These are phyloP conservation scores for Rosellinia necatrix DNA, from an alignment of 2,329 filamentous ascomycete species.

Conservation along the genomic window DNA sequence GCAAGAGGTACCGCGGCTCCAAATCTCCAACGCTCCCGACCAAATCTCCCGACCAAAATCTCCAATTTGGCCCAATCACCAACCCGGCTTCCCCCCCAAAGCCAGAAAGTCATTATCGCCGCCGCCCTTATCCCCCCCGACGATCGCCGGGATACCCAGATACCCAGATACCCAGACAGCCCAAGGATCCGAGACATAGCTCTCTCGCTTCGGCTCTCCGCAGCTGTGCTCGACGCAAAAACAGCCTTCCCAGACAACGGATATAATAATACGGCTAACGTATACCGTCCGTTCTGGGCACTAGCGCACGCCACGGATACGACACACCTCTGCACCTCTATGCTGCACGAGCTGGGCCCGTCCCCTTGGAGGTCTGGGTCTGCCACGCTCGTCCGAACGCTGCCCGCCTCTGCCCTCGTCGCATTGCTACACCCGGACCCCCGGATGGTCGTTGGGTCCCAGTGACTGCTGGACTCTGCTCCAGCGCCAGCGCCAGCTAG, in stretches of 20 bases:
- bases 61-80: constrained; percentile 5
- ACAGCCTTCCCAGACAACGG: too few relatives aligned
- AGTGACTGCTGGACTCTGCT: constrained; percentile 31
- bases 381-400: background rate
- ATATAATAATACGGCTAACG: too few relatives aligned
- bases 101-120: background rate
- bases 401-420: background rate
- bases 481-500: constrained; percentile 29
- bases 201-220: background rate
- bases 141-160: background rate
- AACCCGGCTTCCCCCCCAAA: background rate
- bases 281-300: background rate
- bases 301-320: background rate
- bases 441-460: constrained; percentile 12
- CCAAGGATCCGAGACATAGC: constrained; percentile 1
- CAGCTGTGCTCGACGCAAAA: too few relatives aligned
- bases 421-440: background rate
- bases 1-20: too few relatives aligned
- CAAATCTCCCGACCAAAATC: too few relatives aligned
- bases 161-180: too few relatives aligned
- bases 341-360: too few relatives aligned
- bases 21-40: constrained; percentile 1
- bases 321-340: too few relatives aligned
- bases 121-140: background rate
- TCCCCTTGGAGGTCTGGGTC: too few relatives aligned